Conservation (phyloP, 208 protist genomes). For the Naegleria lovaniensis region DNA sequence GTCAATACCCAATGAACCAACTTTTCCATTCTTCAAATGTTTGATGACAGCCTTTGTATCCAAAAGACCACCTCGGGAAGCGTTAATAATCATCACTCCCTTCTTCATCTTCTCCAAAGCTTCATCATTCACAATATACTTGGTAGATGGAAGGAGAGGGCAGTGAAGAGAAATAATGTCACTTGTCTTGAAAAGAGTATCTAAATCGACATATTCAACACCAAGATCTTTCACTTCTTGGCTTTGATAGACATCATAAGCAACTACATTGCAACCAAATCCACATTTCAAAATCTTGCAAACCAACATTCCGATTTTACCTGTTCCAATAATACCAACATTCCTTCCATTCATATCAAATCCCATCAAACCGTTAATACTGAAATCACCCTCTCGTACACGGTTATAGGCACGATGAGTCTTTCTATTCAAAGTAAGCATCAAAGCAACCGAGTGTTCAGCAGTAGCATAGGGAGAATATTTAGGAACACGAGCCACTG, state of each 20-base stretch:
- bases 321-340: constrained; percentile 60
- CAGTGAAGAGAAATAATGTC: constrained; percentile 64
- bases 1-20: constrained; percentile 54
- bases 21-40: constrained; percentile 47
- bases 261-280: constrained; percentile 48
- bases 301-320: constrained; percentile 56
- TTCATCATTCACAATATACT: constrained; percentile 58
- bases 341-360: constrained; percentile 56
- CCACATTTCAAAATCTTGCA: constrained; percentile 42
- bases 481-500: constrained; percentile 22
- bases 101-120: constrained; percentile 54
- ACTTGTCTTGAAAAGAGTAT: constrained; percentile 50
- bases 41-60: constrained; percentile 51
- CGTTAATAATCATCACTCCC: constrained; percentile 62
- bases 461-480: not conserved
- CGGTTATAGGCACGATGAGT: constrained; percentile 43
- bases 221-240: constrained; percentile 23
- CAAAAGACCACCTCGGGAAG: constrained; percentile 54
- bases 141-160: constrained; percentile 47
- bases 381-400: constrained; percentile 53
- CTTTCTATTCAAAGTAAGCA: constrained; percentile 54
- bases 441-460: constrained; percentile 53
- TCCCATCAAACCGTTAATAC: constrained; percentile 51
- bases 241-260: constrained; percentile 51
- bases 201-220: constrained; percentile 29